These are phyloP conservation scores for Leishmania lainsoni DNA, from an alignment of 208 protist species.

Conservation along the genomic window DNA sequence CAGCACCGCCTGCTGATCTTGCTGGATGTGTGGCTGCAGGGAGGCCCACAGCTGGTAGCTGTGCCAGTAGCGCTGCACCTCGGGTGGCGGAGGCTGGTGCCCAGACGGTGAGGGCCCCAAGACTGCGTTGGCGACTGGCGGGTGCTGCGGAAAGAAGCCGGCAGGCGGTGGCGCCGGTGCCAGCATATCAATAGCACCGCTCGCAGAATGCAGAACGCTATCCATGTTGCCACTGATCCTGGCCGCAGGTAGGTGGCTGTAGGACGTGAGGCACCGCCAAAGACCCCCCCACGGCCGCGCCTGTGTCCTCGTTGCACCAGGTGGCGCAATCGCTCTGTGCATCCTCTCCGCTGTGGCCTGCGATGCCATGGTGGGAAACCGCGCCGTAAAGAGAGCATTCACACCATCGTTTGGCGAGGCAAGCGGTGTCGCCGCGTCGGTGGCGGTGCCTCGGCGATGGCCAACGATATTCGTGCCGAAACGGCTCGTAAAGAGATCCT, in stretches of 20 bases:
- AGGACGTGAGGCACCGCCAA: background rate
- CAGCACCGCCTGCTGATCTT: constrained; percentile 15
- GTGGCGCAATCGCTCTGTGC: background rate
- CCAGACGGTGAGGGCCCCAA: background rate
- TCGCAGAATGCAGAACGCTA: background rate
- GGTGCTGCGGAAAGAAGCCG: background rate
- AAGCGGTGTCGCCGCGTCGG: background rate
- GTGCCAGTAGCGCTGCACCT: constrained; percentile 26
- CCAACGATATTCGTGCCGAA: background rate
- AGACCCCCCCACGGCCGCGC: constrained; percentile 9
- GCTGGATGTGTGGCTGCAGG: constrained; percentile 9
- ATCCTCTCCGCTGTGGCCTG: background rate
- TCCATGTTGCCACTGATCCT: background rate
- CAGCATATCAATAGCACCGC: background rate
- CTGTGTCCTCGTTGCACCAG: background rate
- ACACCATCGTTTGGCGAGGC: background rate
- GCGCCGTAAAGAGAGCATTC: background rate
- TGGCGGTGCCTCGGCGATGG: background rate
- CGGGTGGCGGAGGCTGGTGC: background rate
- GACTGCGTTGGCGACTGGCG: background rate
- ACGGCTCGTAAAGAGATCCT: background rate
- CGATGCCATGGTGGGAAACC: background rate
- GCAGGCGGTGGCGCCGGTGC: background rate
- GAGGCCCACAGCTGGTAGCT: constrained; percentile 26
- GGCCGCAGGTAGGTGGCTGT: background rate